phyloP scores from a whole-genome alignment of 345 rosid species.

The Linum tenue region DNA sequence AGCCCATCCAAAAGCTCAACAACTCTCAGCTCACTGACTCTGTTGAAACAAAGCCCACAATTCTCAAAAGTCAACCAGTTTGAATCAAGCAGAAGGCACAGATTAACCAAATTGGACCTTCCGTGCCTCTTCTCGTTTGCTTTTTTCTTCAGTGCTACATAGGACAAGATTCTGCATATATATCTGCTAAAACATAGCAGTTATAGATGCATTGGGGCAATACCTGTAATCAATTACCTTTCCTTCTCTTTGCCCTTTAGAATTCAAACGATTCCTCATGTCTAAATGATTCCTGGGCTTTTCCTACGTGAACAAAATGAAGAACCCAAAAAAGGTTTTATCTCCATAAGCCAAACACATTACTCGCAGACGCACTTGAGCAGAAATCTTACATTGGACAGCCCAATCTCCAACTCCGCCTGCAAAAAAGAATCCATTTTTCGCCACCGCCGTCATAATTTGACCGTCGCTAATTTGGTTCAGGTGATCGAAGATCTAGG shows the following conservation, averaged over 20 bases:
- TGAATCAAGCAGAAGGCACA: too few relatives aligned
- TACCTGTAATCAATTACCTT: conserved; percentile 91
- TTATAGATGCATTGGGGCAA: neutral
- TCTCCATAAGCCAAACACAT: neutral
- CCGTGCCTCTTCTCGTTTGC: too few relatives aligned
- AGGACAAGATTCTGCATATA: too few relatives aligned
- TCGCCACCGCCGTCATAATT: too few relatives aligned
- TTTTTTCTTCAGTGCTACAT: too few relatives aligned
- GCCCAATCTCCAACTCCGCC: conserved; percentile 76
- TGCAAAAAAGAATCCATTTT: conserved; percentile 15
- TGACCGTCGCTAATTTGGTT: too few relatives aligned
- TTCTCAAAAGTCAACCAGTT: too few relatives aligned
- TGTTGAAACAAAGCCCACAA: conserved; percentile 14
- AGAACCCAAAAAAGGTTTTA: neutral
- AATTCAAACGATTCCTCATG: conserved; percentile 80
- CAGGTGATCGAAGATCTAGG: too few relatives aligned
- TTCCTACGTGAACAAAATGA: conserved; percentile 34
- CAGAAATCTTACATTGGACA: conserved; percentile 49
- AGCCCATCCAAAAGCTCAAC: conserved; percentile 88
- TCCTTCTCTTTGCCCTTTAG: conserved; percentile 85
- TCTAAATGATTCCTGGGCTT: conserved; percentile 93
- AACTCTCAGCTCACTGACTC: conserved; percentile 86
- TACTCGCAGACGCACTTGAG: neutral
- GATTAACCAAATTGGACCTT: too few relatives aligned
- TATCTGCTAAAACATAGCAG: neutral